Evolutionary conservation across 78 protist genomes (phyloP).

Genomic region (Dictyostelium citrinum): DNA sequence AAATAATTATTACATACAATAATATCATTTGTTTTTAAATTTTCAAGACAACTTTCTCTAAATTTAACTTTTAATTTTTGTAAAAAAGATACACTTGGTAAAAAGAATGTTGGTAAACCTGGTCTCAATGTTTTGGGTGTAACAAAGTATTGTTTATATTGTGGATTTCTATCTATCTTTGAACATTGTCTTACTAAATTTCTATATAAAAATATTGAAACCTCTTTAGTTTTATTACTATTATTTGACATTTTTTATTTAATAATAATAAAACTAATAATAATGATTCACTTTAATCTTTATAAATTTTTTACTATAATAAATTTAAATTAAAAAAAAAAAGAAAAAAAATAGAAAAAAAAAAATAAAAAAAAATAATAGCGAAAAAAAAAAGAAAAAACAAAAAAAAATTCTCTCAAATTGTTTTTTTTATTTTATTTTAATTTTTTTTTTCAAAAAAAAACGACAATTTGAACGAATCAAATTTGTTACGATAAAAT

Average conservation of each 20-base stretch:
- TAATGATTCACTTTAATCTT: too few relatives aligned
- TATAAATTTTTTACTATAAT: neutral
- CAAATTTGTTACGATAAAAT: neutral
- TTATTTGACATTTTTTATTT: neutral
- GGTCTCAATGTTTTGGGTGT: constrained; percentile 33
- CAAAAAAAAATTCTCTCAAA: neutral
- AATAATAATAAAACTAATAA: too few relatives aligned
- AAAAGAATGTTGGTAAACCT: constrained; percentile 43
- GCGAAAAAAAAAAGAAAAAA: neutral
- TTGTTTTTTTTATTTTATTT: neutral
- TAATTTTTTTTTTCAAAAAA: neutral
- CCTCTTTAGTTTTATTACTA: neutral
- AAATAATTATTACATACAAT: neutral
- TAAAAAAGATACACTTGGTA: constrained; percentile 55
- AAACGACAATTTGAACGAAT: neutral
- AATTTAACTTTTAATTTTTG: constrained; percentile 21
- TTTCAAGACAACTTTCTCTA: neutral
- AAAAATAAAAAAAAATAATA: neutral
- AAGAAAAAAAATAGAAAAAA: neutral
- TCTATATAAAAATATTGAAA: constrained; percentile 40
- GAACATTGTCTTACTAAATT: constrained; percentile 13
- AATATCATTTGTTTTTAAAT: neutral
- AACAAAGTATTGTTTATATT: constrained; percentile 36
- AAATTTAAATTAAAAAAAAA: neutral
- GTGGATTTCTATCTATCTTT: constrained; percentile 20